phyloP scores from a whole-genome alignment of 306 rosid genomes.

The Malus fusca region DNA sequence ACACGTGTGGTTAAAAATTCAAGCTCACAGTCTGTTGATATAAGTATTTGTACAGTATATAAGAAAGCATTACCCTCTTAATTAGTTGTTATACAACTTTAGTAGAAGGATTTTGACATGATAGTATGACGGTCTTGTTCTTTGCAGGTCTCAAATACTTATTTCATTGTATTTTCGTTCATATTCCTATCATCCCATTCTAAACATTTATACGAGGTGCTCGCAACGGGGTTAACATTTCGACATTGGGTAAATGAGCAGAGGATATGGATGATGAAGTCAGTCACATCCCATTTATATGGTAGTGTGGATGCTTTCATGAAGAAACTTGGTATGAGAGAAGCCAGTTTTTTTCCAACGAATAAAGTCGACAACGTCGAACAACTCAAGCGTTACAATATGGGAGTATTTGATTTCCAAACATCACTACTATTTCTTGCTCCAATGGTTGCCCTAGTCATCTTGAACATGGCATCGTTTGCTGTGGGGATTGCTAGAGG shows the following conservation, averaged over 20 bases:
- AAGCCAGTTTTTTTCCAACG: slow-evolving; percentile 54
- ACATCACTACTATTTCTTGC: slow-evolving; percentile 40
- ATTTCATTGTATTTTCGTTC: slow-evolving; percentile 28
- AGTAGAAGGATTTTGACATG: background rate
- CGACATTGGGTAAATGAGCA: slow-evolving; percentile 40
- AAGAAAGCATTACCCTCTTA: too few species aligned
- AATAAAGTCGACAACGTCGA: slow-evolving; percentile 46
- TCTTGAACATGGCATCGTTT: slow-evolving; percentile 38
- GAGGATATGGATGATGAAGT: slow-evolving; percentile 57
- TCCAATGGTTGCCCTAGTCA: slow-evolving; percentile 44
- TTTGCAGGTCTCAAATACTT: slow-evolving; percentile 43
- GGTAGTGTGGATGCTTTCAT: slow-evolving; percentile 53
- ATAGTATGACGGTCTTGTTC: background rate
- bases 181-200: slow-evolving; percentile 11
- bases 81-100: too few species aligned
- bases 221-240: slow-evolving; percentile 38
- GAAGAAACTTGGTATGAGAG: slow-evolving; percentile 43
- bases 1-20: too few species aligned
- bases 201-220: slow-evolving; percentile 33
- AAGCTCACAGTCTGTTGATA: too few species aligned
- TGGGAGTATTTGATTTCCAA: slow-evolving; percentile 47
- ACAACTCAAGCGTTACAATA: slow-evolving; percentile 32
- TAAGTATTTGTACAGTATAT: too few species aligned
- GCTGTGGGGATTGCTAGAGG: slow-evolving; percentile 34
- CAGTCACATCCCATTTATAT: slow-evolving; percentile 37